Percentiles rank a stretch among this genome's conserved stretches.
Evolutionary conservation across 257 asterid genomes (phyloP).

Genomic region (Solanum stenotomum): DNA sequence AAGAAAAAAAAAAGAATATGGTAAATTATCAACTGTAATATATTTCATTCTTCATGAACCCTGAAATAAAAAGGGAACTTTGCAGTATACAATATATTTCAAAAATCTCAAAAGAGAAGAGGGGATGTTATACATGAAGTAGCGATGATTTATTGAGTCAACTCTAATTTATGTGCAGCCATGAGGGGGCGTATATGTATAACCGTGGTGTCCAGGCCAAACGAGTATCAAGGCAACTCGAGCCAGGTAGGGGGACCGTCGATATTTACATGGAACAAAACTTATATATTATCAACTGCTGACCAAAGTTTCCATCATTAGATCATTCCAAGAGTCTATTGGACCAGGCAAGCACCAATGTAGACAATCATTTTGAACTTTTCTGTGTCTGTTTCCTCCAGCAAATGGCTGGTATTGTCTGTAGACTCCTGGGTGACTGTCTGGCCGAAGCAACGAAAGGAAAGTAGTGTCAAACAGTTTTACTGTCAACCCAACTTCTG

Average conservation of each 20-base stretch:
- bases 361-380: constrained; percentile 53
- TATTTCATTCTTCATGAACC: not conserved
- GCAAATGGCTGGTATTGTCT: constrained; percentile 52
- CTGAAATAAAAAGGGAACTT: not conserved
- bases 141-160: not conserved
- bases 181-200: not conserved
- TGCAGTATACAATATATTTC: not conserved
- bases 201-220: not conserved
- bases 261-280: not conserved
- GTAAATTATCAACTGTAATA: not conserved
- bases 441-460: constrained; percentile 67
- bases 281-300: constrained; percentile 19
- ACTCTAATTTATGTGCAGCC: not conserved
- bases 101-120: not conserved
- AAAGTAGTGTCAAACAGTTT: constrained; percentile 42
- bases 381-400: constrained; percentile 14
- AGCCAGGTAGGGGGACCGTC: not conserved
- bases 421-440: constrained; percentile 76
- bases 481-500: constrained; percentile 32
- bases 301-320: constrained; percentile 57
- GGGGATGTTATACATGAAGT: not conserved
- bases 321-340: constrained; percentile 77
- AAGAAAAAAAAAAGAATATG: not conserved
- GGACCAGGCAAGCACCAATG: constrained; percentile 97
- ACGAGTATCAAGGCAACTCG: not conserved